Conservation (phyloP, 495 filamentous ascomycete genomes). For the Penicillium arizonense region DNA sequence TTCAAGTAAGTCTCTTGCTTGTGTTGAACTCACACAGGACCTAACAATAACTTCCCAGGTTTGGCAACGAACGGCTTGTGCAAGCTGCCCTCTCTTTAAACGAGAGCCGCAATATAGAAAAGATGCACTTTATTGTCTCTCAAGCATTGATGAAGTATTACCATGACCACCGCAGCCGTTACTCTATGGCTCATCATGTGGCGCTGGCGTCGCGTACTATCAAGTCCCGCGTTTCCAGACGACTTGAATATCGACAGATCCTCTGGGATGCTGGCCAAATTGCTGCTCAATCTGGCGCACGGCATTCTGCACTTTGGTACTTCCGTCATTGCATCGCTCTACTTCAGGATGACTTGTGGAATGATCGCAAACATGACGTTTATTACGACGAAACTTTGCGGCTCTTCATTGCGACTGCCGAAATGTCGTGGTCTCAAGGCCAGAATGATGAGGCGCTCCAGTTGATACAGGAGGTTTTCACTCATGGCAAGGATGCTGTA, state of each 20-base stretch:
- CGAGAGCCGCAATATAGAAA: conserved; percentile 62
- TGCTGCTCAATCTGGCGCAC: conserved; percentile 75
- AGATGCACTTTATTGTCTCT: conserved; percentile 87
- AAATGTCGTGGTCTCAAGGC: conserved; percentile 75
- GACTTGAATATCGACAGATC: conserved; percentile 66
- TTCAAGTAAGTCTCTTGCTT: conserved; percentile 39
- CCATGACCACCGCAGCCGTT: conserved; percentile 56
- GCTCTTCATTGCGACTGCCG: conserved; percentile 72
- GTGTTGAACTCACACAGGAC: conserved; percentile 1
- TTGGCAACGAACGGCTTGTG: conserved; percentile 80
- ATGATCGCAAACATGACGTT: conserved; percentile 64
- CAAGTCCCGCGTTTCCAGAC: conserved; percentile 54
- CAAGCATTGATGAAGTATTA: conserved; percentile 73
- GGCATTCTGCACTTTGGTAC: conserved; percentile 75
- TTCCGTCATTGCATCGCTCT: conserved; percentile 72
- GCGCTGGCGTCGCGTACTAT: conserved; percentile 72
- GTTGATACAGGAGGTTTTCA: conserved; percentile 63
- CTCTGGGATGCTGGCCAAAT: conserved; percentile 73
- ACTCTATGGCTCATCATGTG: conserved; percentile 72
- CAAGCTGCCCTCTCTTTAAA: conserved; percentile 68
- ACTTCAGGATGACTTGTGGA: conserved; percentile 77
- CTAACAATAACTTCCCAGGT: conserved; percentile 39
- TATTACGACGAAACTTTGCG: conserved; percentile 82
- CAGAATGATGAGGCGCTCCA: conserved; percentile 60
- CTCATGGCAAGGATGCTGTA: conserved; percentile 60